Base-by-base conservation (phyloP, 257 asterid genomes). In the Leptodermis oblonga region DNA sequence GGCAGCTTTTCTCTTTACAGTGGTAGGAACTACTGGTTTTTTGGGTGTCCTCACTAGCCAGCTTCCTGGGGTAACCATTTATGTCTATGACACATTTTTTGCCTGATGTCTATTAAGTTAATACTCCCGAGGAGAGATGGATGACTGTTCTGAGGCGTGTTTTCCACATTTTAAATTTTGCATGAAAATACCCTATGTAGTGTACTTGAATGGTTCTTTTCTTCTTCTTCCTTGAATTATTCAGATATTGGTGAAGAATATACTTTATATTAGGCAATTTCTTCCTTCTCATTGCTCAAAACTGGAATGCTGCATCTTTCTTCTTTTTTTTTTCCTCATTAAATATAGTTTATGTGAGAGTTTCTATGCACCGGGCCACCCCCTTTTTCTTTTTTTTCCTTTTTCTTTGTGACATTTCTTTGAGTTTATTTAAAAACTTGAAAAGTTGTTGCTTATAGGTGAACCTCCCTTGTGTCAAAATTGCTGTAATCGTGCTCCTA, bases 1-100 rank as follows among this genome's bases (percentile, higher is more conserved):
- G 99, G 97, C 97, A 70, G 99, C 99, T 70, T 93, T 90, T 78
- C 92, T 93, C 77, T 88, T 87, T 78, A 88, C 99, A 0, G 99
- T 93, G 80, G 97, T 93, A 42, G 99, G 99, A 76, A 51, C 85
- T 41, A 90, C 97, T 46, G 90, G 99, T 22, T 84, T 87, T 81
- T 81, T 88, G 84, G 99, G 85, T 18, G 74, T 86, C 72, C 87
- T 93, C 70, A 88, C 97, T 4, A 88, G 99, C 73, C 99, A 87
- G 83, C 99, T 93, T 81, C 99, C 96, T 41, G 99, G 99, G 94
- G 99, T 93, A 92, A 72, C 61, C 79, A 72, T 72, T 67, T 43
- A 59, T 20, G 71, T 63, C 78, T 61, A 37, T 13, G 72, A 22
- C 65, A 23, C 20, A 72, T 69, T 66, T 61, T 20, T 58, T 61